Percentiles rank a stretch among this genome's conserved stretches.
Evolutionary conservation across 768 basidiomycete genomes (phyloP).

Genomic region (Termitomyces sp.): DNA sequence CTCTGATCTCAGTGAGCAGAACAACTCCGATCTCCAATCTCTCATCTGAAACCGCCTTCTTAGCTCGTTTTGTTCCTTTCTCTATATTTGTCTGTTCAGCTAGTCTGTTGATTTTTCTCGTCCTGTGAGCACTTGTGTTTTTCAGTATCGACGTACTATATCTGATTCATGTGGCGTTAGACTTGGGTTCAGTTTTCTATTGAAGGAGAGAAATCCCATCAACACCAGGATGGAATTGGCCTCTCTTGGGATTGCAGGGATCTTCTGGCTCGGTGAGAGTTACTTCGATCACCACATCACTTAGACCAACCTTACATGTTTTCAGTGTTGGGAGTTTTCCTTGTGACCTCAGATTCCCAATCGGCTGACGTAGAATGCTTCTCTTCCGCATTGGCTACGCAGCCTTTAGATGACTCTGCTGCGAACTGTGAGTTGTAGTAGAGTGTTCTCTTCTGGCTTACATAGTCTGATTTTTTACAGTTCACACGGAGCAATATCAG

Average conservation of each 20-base stretch:
- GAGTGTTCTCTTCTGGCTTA: background rate
- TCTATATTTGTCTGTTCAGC: conserved; percentile 75
- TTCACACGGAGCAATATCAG: conserved; percentile 81
- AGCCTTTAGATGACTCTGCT: conserved; percentile 47
- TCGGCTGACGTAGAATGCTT: conserved; percentile 82
- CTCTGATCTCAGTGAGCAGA: conserved; percentile 70
- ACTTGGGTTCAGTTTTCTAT: conserved; percentile 57
- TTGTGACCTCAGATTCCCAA: conserved; percentile 71
- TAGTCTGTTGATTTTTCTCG: conserved; percentile 60
- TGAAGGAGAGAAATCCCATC: conserved; percentile 68
- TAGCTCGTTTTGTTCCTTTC: conserved; percentile 85
- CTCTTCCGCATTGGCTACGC: conserved; percentile 42
- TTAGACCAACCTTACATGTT: conserved; percentile 3
- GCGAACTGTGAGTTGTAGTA: conserved; percentile 54
- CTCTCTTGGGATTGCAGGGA: conserved; percentile 62
- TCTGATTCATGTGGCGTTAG: conserved; percentile 25
- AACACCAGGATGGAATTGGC: conserved; percentile 73
- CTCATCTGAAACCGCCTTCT: background rate
- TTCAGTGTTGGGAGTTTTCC: conserved; percentile 67
- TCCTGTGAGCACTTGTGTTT: conserved; percentile 38
- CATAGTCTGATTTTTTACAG: conserved; percentile 29
- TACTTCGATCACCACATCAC: background rate
- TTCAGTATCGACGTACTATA: background rate
- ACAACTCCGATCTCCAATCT: background rate
- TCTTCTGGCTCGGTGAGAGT: conserved; percentile 72